phyloP scores from a whole-genome alignment of 148 eudicot species.

The Chenopodium suecicum region DNA sequence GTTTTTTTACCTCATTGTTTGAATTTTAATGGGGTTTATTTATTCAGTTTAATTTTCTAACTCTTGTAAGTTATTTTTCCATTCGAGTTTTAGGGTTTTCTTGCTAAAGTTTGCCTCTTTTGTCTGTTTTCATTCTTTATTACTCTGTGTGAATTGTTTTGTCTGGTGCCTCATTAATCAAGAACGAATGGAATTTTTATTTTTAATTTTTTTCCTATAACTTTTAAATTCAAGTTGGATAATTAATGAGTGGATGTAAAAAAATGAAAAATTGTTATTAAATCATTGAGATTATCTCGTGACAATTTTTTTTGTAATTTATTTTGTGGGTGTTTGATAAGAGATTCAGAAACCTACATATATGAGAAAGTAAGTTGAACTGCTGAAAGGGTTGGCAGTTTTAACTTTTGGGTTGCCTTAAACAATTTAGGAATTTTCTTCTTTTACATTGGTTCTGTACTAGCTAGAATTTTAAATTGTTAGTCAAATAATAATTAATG shows the following conservation, averaged over 20 bases:
- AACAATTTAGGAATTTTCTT: background rate
- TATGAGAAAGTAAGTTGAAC: background rate
- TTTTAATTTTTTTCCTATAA: background rate
- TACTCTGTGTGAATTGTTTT: background rate
- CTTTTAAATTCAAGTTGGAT: background rate
- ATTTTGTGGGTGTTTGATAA: background rate
- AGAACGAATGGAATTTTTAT: no score
- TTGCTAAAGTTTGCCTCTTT: conserved; percentile 10
- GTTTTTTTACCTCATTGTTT: background rate
- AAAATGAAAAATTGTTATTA: no score
- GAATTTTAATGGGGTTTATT: background rate
- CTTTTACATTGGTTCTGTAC: background rate
- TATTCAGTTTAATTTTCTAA: background rate
- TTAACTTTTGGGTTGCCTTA: background rate
- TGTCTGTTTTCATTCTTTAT: background rate
- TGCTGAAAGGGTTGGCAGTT: background rate
- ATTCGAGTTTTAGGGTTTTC: background rate
- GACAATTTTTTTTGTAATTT: background rate
- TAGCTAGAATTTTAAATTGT: background rate
- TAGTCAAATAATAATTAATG: background rate
- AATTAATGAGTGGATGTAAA: background rate
- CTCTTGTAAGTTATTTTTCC: background rate
- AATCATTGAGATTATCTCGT: background rate
- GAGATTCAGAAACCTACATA: background rate
- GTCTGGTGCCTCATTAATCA: background rate